phyloP scores from a whole-genome alignment of 768 basidiomycete species.

The Boletus subcaerulescens region DNA sequence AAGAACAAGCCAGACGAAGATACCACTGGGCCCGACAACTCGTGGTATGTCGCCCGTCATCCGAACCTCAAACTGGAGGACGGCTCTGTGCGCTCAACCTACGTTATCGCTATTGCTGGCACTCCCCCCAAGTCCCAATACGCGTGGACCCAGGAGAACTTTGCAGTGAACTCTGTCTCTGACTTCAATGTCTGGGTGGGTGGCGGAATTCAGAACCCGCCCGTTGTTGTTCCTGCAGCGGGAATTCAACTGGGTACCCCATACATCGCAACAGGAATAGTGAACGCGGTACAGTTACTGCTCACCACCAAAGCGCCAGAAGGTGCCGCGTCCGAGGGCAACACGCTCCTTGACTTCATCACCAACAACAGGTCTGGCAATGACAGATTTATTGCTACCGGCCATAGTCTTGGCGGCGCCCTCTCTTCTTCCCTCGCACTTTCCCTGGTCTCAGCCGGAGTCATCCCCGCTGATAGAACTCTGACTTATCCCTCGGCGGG shows the following conservation, averaged over 20 bases:
- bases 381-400: constrained; percentile 4
- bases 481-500: constrained; percentile 11
- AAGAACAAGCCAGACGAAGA: constrained; percentile 2
- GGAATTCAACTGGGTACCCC: neutral
- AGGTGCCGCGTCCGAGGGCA: neutral
- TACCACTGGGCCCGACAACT: constrained; percentile 11
- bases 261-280: constrained; percentile 4
- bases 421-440: constrained; percentile 15
- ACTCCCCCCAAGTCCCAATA: neutral
- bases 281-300: neutral
- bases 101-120: constrained; percentile 14
- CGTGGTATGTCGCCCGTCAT: constrained; percentile 14
- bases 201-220: neutral
- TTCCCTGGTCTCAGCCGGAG: neutral
- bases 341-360: constrained; percentile 10
- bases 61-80: constrained; percentile 10
- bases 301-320: neutral
- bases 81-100: constrained; percentile 1
- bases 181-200: constrained; percentile 10
- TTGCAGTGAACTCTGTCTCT: constrained; percentile 4
- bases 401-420: constrained; percentile 10
- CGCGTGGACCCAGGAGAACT: constrained; percentile 1
- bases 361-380: neutral
- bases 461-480: constrained; percentile 37
- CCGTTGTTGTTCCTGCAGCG: neutral